These are phyloP conservation scores for Meira nashicola DNA, from an alignment of 1,284 basidiomycete genomes.

Conservation along the genomic window DNA sequence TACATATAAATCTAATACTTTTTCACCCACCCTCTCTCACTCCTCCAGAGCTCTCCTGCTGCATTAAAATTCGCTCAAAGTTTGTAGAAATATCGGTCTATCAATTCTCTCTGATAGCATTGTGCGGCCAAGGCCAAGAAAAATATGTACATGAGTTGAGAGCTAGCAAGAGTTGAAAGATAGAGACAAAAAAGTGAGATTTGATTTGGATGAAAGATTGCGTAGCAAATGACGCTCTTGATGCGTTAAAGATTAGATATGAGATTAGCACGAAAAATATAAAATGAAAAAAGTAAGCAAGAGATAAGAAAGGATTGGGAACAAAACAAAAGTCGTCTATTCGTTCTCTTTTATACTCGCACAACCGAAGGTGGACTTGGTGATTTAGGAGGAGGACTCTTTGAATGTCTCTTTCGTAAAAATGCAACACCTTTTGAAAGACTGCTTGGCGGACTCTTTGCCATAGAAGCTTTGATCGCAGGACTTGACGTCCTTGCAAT, in stretches of 20 bases:
- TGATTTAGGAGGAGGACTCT: not conserved
- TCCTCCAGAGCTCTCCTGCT: not conserved
- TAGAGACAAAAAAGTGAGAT: not conserved
- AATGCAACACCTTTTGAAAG: not conserved
- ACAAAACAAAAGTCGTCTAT: not conserved
- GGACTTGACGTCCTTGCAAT: not conserved
- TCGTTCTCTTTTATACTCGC: not conserved
- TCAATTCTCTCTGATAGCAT: no score
- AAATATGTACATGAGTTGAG: no score
- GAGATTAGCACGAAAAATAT: not conserved
- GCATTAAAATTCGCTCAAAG: not conserved
- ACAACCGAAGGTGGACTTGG: not conserved
- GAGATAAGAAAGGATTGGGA: not conserved
- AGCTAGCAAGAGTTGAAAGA: not conserved
- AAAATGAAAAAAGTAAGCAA: not conserved
- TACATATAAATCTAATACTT: not conserved
- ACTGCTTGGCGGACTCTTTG: not conserved
- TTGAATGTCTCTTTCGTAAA: not conserved
- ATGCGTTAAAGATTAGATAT: not conserved
- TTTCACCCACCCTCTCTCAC: not conserved
- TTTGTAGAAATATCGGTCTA: not conserved
- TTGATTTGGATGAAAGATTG: not conserved
- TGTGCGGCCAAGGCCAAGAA: no score
- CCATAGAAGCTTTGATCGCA: not conserved
- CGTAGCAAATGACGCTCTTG: not conserved